phyloP scores from a whole-genome alignment of 495 filamentous ascomycete genomes.

The Hypomontagnella submonticulosa region DNA sequence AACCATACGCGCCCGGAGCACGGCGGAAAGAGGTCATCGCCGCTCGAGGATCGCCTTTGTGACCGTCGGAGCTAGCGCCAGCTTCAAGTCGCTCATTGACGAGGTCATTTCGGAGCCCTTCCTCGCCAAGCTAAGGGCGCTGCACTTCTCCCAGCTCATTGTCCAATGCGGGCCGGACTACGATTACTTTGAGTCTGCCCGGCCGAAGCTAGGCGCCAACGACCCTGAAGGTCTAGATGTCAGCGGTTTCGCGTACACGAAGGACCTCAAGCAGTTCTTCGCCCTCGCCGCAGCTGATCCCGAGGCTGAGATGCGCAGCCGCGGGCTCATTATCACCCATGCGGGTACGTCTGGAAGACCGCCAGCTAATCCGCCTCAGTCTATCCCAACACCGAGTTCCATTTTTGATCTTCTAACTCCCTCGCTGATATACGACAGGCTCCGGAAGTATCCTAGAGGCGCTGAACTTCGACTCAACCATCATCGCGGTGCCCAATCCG shows the following conservation, averaged over 20 bases:
- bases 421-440: conserved; percentile 61
- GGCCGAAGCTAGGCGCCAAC: conserved; percentile 14
- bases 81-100: conserved; percentile 76
- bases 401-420: not conserved
- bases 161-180: conserved; percentile 79
- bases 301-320: not conserved
- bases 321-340: conserved; percentile 84
- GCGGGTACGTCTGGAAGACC: conserved; percentile 70
- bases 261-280: conserved; percentile 17
- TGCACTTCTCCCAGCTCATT: conserved; percentile 71
- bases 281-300: not conserved
- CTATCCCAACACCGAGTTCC: not conserved
- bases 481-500: conserved; percentile 89
- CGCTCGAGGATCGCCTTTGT: conserved; percentile 64
- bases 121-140: conserved; percentile 62
- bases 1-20: not conserved
- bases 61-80: conserved; percentile 90
- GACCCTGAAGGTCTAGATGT: conserved; percentile 20
- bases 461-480: conserved; percentile 69
- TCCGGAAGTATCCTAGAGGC: conserved; percentile 90
- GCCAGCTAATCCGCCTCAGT: not conserved
- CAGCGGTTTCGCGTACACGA: conserved; percentile 36
- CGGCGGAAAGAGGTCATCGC: not conserved
- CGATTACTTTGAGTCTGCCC: conserved; percentile 40
- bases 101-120: conserved; percentile 72